These are phyloP conservation scores for Cladobotryum mycophilum DNA, from an alignment of 2,329 filamentous ascomycete species.

Conservation along the genomic window DNA sequence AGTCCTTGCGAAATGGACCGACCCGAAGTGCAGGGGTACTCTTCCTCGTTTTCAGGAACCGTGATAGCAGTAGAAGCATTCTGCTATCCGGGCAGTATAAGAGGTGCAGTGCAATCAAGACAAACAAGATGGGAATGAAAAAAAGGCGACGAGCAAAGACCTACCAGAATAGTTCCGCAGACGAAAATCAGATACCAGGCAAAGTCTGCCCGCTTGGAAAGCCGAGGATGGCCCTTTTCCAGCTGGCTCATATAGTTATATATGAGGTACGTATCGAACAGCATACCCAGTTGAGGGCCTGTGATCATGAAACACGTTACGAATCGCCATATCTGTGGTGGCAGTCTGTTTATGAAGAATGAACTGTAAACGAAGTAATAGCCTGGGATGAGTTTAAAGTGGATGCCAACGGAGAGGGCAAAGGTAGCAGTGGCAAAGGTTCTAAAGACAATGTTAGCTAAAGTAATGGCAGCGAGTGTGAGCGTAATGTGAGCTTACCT, in stretches of 20 bases:
- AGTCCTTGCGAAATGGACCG: slow-evolving; percentile 61
- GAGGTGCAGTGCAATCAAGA: slow-evolving; percentile 34
- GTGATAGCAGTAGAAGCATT: slow-evolving; percentile 61
- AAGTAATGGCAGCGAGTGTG: neutral
- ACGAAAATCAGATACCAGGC: slow-evolving; percentile 76
- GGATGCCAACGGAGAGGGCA: slow-evolving; percentile 52
- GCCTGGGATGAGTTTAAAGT: slow-evolving; percentile 46
- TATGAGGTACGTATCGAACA: slow-evolving; percentile 70
- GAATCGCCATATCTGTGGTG: slow-evolving; percentile 38
- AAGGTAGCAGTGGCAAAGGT: slow-evolving; percentile 59
- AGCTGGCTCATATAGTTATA: slow-evolving; percentile 72
- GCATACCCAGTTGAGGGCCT: slow-evolving; percentile 37
- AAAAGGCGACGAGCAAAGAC: slow-evolving; percentile 29
- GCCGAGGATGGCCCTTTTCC: slow-evolving; percentile 65
- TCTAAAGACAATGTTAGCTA: slow-evolving; percentile 38
- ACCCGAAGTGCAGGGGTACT: slow-evolving; percentile 60
- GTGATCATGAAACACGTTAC: slow-evolving; percentile 38
- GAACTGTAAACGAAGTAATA: slow-evolving; percentile 47
- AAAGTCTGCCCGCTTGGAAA: slow-evolving; percentile 69
- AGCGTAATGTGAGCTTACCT: slow-evolving; percentile 28
- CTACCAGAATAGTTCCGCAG: slow-evolving; percentile 68
- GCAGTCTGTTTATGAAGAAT: slow-evolving; percentile 45
- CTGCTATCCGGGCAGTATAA: slow-evolving; percentile 74
- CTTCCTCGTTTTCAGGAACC: slow-evolving; percentile 82
- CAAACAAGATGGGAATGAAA: slow-evolving; percentile 8